Conservation (phyloP, 768 basidiomycete species). For the Kwoniella heveanensis region DNA sequence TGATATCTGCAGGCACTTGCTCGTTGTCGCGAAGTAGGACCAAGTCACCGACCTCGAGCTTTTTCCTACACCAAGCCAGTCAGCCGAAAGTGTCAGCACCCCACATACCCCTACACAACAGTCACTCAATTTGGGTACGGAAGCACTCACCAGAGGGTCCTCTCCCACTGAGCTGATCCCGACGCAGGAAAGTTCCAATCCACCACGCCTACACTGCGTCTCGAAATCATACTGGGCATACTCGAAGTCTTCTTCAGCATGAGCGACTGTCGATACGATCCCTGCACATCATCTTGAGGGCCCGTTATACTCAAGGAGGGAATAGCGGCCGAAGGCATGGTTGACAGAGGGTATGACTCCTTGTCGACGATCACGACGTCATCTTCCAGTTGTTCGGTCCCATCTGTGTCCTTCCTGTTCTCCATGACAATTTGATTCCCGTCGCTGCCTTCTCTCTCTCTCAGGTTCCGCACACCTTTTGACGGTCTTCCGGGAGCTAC, state of each 20-base stretch:
- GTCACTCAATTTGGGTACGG: no score
- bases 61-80: slow-evolving; percentile 64
- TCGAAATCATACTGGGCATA: slow-evolving; percentile 38
- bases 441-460: slow-evolving; percentile 72
- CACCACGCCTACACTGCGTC: slow-evolving; percentile 68
- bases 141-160: slow-evolving; percentile 70
- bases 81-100: no score
- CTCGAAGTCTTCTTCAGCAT: slow-evolving; percentile 57
- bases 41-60: slow-evolving; percentile 95
- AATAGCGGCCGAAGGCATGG: slow-evolving; percentile 66
- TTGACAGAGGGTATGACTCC: slow-evolving; percentile 60
- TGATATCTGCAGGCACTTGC: slow-evolving; percentile 92
- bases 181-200: slow-evolving; percentile 71
- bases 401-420: slow-evolving; percentile 31
- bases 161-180: slow-evolving; percentile 83
- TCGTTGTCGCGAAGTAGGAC: slow-evolving; percentile 89
- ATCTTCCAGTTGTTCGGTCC: slow-evolving; percentile 23
- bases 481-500: slow-evolving; percentile 59
- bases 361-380: slow-evolving; percentile 23
- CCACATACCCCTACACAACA: not conserved
- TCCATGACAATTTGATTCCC: slow-evolving; percentile 68
- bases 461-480: slow-evolving; percentile 79
- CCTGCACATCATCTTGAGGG: not conserved
- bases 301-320: slow-evolving; percentile 15
- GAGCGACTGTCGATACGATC: slow-evolving; percentile 13